Evolutionary conservation across 106 monocot genomes (phyloP).

Genomic region (Apostasia shenzhenica): DNA sequence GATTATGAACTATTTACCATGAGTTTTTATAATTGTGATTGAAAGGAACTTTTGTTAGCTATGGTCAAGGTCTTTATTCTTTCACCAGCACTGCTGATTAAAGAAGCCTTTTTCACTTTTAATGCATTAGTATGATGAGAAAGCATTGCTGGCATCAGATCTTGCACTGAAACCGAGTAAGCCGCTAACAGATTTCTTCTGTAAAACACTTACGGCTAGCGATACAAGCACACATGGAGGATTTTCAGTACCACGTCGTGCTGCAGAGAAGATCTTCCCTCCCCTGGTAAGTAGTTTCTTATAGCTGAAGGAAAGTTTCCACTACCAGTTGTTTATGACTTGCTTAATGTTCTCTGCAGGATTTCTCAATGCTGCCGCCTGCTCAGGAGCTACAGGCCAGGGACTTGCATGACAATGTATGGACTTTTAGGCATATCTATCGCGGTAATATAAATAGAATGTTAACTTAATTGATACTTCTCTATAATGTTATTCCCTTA

Average conservation of each 20-base stretch:
- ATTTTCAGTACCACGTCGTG: constrained; percentile 84
- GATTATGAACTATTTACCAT: no score
- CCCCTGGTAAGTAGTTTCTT: constrained; percentile 47
- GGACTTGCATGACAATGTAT: constrained; percentile 81
- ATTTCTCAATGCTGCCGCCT: constrained; percentile 88
- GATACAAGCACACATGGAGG: constrained; percentile 96
- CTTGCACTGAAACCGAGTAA: constrained; percentile 44
- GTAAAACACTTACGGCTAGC: constrained; percentile 90
- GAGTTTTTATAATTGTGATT: no score
- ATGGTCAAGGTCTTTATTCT: no score
- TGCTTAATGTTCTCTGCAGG: constrained; percentile 27
- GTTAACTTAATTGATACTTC: no score
- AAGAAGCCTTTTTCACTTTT: no score
- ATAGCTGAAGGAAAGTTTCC: background rate
- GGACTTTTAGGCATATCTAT: constrained; percentile 96
- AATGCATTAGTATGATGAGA: constrained; percentile 45
- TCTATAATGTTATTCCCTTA: no score
- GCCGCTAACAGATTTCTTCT: constrained; percentile 76
- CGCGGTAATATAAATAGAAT: constrained; percentile 37
- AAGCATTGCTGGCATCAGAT: constrained; percentile 65
- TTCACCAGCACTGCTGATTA: no score
- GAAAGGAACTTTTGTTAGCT: no score
- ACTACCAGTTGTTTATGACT: background rate
- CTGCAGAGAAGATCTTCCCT: constrained; percentile 92
- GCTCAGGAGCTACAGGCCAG: constrained; percentile 80